These are phyloP conservation scores for Fulvia fulva DNA, from an alignment of 2,329 filamentous ascomycete species.

Conservation along the genomic window DNA sequence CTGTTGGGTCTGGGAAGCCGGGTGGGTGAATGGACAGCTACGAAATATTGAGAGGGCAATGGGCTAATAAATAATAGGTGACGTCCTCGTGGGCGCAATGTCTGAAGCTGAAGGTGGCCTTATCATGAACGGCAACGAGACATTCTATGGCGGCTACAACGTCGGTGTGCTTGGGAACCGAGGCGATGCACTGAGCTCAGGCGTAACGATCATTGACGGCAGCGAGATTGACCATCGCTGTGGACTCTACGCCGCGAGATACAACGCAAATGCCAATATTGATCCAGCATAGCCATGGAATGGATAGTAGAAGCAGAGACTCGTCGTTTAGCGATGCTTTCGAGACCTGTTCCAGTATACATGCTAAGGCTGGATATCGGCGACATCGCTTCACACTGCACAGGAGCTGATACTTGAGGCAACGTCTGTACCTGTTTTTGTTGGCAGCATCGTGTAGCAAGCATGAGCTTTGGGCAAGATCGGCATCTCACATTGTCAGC, in stretches of 20 bases:
- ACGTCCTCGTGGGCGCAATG: conserved; percentile 22
- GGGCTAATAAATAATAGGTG: not conserved
- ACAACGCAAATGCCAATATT: conserved; percentile 9
- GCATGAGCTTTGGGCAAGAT: too few species aligned
- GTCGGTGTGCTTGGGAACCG: conserved; percentile 28
- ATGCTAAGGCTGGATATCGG: too few species aligned
- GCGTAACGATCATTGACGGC: conserved; percentile 30
- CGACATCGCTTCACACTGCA: too few species aligned
- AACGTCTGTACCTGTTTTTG: too few species aligned
- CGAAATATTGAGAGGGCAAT: not conserved
- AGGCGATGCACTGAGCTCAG: conserved; percentile 21
- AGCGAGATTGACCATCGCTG: conserved; percentile 29
- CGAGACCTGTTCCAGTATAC: too few species aligned
- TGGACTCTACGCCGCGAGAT: conserved; percentile 23
- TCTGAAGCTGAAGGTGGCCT: conserved; percentile 21
- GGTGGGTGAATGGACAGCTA: not conserved
- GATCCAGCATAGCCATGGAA: conserved; percentile 1
- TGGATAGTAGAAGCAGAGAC: too few species aligned
- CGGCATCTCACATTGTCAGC: too few species aligned
- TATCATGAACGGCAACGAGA: conserved; percentile 16
- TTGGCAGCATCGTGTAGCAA: too few species aligned
- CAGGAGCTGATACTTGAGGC: too few species aligned
- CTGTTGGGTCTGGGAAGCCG: conserved; percentile 22
- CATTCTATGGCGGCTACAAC: conserved; percentile 22
- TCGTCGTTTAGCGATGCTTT: too few species aligned